A percentile compares a stretch with the other conserved stretches of the same genome.
Conservation (phyloP, 2,329 filamentous ascomycete species). For the Claviceps humidiphila region DNA sequence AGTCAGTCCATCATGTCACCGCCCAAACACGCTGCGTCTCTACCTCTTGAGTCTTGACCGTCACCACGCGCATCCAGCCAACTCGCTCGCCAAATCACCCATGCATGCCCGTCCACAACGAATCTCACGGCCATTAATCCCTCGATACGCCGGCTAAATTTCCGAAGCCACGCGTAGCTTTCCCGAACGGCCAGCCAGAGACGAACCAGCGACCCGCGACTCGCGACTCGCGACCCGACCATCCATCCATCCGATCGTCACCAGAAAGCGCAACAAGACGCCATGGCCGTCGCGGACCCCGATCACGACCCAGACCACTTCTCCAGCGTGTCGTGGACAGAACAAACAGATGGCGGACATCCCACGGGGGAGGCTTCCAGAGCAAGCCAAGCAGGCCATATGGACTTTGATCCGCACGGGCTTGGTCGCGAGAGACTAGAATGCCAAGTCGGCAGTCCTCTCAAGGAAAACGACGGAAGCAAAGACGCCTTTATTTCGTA, state of each 20-base stretch:
- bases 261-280: neutral
- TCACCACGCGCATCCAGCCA: neutral
- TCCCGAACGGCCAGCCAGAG: neutral
- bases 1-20: neutral
- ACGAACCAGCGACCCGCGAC: neutral
- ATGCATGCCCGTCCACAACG: neutral
- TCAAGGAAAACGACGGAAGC: slow-evolving; percentile 92
- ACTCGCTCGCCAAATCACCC: neutral
- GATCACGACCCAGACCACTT: slow-evolving; percentile 57
- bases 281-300: slow-evolving; percentile 33
- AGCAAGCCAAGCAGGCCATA: slow-evolving; percentile 24
- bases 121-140: neutral
- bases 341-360: slow-evolving; percentile 29
- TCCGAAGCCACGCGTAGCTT: neutral
- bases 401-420: slow-evolving; percentile 42
- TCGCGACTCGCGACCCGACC: no score
- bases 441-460: slow-evolving; percentile 67
- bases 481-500: slow-evolving; percentile 97
- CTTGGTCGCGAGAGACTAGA: slow-evolving; percentile 65
- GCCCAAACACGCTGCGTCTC: neutral
- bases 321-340: slow-evolving; percentile 69
- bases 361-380: slow-evolving; percentile 30
- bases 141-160: neutral
- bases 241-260: neutral
- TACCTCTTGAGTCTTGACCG: neutral